phyloP scores from a whole-genome alignment of 176 grass and related monocot species.

The Oryza australiensis region DNA sequence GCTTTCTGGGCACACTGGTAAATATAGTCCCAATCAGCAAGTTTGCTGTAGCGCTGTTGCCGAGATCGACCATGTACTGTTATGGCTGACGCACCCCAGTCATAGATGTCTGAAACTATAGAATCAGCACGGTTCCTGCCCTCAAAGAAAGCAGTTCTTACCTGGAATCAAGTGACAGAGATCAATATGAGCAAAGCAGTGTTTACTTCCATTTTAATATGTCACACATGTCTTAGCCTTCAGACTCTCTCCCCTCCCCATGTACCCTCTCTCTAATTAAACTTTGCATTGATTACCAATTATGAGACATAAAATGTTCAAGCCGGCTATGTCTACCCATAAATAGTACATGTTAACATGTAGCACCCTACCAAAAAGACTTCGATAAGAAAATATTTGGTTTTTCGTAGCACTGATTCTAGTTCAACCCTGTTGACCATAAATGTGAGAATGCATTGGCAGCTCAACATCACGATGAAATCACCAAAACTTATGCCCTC shows the following conservation, averaged over 20 bases:
- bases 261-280: too few relatives aligned
- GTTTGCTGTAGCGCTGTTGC: slow-evolving; percentile 96
- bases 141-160: slow-evolving; percentile 93
- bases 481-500: neutral
- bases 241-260: too few relatives aligned
- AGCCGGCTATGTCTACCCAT: too few relatives aligned
- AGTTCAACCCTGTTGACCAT: neutral
- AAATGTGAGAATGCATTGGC: neutral
- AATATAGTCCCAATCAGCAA: slow-evolving; percentile 95
- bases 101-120: slow-evolving; percentile 73
- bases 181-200: slow-evolving; percentile 5
- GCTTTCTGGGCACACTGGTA: slow-evolving; percentile 84
- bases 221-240: neutral
- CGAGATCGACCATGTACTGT: slow-evolving; percentile 91
- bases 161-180: slow-evolving; percentile 48
- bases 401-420: neutral
- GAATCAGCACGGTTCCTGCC: slow-evolving; percentile 94
- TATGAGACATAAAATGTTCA: too few relatives aligned
- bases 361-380: too few relatives aligned
- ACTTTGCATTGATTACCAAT: too few relatives aligned
- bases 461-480: neutral
- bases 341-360: too few relatives aligned
- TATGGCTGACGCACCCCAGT: slow-evolving; percentile 78
- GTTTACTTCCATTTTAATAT: neutral
- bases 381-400: too few relatives aligned